phyloP scores from a whole-genome alignment of 106 monocot species.

The Apostasia shenzhenica region DNA sequence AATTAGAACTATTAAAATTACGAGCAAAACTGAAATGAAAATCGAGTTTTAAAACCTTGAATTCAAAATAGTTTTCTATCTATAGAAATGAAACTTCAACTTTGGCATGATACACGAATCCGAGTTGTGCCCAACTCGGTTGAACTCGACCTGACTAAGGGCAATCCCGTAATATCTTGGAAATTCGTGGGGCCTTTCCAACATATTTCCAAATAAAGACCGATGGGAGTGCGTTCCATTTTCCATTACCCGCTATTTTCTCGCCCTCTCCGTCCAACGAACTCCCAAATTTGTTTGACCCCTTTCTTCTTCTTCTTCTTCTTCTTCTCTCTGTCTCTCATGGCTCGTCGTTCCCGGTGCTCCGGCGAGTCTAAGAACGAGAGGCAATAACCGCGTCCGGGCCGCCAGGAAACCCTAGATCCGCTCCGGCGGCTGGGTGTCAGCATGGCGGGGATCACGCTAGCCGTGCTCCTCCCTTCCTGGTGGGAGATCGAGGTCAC shows the following conservation, averaged over 20 bases:
- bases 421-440: neutral
- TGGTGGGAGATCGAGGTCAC: constrained; percentile 75
- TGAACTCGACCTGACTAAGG: too few relatives aligned
- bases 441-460: constrained; percentile 32
- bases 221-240: neutral
- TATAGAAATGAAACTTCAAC: too few relatives aligned
- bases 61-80: too few relatives aligned
- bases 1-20: too few relatives aligned
- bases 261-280: constrained; percentile 14
- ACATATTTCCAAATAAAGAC: neutral
- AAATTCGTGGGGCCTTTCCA: neutral
- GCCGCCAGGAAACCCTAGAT: constrained; percentile 13
- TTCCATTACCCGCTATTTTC: neutral
- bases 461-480: constrained; percentile 46
- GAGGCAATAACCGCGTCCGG: constrained; percentile 5
- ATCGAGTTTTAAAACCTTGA: too few relatives aligned
- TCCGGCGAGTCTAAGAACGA: neutral
- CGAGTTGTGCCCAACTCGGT: too few relatives aligned
- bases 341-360: constrained; percentile 3
- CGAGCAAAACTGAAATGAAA: too few relatives aligned
- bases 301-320: neutral
- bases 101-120: too few relatives aligned
- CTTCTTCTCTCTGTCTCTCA: constrained; percentile 4
- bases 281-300: constrained; percentile 1
- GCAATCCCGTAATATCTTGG: neutral